Evolutionary conservation across 169 alveolate species (phyloP).

Genomic region (Perkinsus olseni): DNA sequence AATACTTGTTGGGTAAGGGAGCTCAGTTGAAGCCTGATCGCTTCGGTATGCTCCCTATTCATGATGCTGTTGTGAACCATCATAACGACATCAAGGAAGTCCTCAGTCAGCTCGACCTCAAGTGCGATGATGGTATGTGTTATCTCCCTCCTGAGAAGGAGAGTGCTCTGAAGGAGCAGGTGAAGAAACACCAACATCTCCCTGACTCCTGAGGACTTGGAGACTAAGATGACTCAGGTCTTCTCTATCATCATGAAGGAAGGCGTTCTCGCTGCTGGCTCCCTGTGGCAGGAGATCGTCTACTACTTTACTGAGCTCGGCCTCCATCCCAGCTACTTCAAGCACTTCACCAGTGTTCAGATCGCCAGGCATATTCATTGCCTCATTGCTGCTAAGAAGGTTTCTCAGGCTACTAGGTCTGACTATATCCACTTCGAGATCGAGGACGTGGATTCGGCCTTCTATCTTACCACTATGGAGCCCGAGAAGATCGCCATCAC

Average conservation of each 20-base stretch:
- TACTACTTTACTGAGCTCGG: conserved; percentile 4
- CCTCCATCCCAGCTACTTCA: conserved; percentile 9
- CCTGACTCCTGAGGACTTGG: too few relatives aligned
- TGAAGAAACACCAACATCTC: too few relatives aligned
- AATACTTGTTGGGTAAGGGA: not conserved
- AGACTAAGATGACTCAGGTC: too few relatives aligned
- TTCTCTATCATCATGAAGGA: too few relatives aligned
- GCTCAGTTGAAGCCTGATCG: conserved; percentile 6
- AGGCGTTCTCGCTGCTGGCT: too few relatives aligned
- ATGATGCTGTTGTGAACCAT: not conserved
- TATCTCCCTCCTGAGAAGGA: too few relatives aligned
- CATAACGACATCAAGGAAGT: not conserved
- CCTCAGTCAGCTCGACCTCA: too few relatives aligned
- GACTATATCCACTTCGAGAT: not conserved
- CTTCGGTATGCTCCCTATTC: conserved; percentile 14
- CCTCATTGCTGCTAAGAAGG: not conserved
- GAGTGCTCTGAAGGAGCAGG: too few relatives aligned
- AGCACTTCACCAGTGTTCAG: conserved; percentile 3
- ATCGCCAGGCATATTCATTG: conserved; percentile 1
- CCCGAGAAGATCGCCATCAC: too few relatives aligned
- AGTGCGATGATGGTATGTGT: too few relatives aligned
- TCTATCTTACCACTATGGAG: not conserved
- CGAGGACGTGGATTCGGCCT: not conserved
- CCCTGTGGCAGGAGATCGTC: not conserved
- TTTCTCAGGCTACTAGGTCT: not conserved